Evolutionary conservation across 306 rosid species (phyloP), one percentile per base, ranked within the genome.

Genomic region (Fragaria iinumae): DNA sequence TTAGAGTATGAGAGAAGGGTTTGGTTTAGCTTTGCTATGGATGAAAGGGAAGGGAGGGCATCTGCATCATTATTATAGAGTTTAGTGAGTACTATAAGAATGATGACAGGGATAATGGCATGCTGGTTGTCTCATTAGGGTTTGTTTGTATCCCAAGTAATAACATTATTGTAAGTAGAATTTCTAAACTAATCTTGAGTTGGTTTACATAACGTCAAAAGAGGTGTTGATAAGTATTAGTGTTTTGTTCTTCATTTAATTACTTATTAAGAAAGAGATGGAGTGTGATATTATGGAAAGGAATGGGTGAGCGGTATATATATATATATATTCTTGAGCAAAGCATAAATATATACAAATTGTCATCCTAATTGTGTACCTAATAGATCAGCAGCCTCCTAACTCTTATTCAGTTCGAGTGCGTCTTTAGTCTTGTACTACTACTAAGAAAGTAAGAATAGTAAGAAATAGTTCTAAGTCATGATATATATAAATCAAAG

Each of bases 91-190:
- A 60, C 44, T 18, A 29, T 74, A 44, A 74, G 69, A 74, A 74
- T 74, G 78, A 74, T 60, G 59, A 74, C 77, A 74, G 77, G 67
- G 82, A 79, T 81, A 74, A 66, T 78, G 67, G 73, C 79, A 69
- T 76, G 73, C 27, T 73, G 45, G 32, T 73, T 87, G 90, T 84
- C 86, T 62, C 81, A 73, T 71, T 62, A 86, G 82, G 72, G 39
- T 85, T 87, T 81, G 79, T 86, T 21, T 74, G 44, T 72, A 67
- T 67, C 12, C 1, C 55, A 65, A 60, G 20, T 47, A 29, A 41
- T 43, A 66, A 11, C 43, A 64, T 62, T 59, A 43, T 18, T 45
- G 20, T 18, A n/a, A 34, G n/a, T 25, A 10, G 45, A 21, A 10
- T 32, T 20, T n/a, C 8, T 10, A 32, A 23, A 73, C 27, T 56